Base-by-base conservation (phyloP, 2,329 filamentous ascomycete genomes). In the Pseudocercospora fuligena region DNA sequence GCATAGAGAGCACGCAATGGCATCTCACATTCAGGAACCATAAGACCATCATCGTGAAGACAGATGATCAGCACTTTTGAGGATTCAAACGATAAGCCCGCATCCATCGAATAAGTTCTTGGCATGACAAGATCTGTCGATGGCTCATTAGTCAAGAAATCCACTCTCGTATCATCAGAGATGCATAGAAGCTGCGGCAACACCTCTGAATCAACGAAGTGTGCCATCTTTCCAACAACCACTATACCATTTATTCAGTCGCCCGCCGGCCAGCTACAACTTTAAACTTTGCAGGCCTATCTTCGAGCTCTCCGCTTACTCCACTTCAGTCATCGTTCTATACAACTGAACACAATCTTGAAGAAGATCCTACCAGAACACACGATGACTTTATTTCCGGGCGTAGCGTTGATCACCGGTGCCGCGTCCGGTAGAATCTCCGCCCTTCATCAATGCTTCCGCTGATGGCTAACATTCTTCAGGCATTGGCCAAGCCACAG, bases 401-500 rank as follows among this genome's bases (percentile, higher is more conserved):
- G 76, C 31, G 77, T 78, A 1, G 77, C 75, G 21, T 67, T 78
- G 16, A 67, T 78, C 23, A 77, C 75, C 23, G 77, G 77, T n/a
- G 75, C 76, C 2, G 76, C 74, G 12, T 76, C 74, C 23, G 76
- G 75, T 76, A 65, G 27, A 11, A 57, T 9, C 19, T 56, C 51
- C 51, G 16, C 9, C 23, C 51, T 56, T 27, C 27, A 8, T 25
- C 47, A 9, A 51, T 21, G 7, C 19, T 14, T 1, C 19, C 46
- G 11, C 12, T 1, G 7, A 25, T 19, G 7, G 60, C 33, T 57
- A 23, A 60, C 31, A 19, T 60, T 1, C 14, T 51, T 14, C 25
- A 82, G 81, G 81, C 16, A 83, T 83, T 63, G 81, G 81, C 11
- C 77, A 79, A 46, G 79, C 80, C 49, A 79, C 78, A 16, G 81